phyloP scores from a whole-genome alignment of 768 basidiomycete species.

The Lyophyllum shimeji region DNA sequence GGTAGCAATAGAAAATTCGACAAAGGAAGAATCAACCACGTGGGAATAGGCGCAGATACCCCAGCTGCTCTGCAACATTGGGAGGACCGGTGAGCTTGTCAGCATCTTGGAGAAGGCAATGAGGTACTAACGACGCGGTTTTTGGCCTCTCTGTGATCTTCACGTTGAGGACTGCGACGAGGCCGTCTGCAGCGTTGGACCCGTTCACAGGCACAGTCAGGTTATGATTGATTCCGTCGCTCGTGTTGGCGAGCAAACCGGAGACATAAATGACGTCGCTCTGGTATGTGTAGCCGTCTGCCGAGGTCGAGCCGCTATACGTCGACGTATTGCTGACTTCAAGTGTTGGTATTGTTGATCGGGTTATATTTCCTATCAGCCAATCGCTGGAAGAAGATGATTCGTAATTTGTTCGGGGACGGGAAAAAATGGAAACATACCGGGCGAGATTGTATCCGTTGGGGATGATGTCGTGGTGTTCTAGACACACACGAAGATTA shows the following conservation, averaged over 20 bases:
- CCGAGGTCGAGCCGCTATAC: slow-evolving; percentile 64
- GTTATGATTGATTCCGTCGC: slow-evolving; percentile 69
- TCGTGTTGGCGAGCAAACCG: slow-evolving; percentile 70
- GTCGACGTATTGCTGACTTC: slow-evolving; percentile 58
- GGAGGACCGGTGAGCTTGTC: neutral
- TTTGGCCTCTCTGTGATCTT: slow-evolving; percentile 47
- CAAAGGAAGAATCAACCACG: neutral
- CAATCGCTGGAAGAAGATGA: slow-evolving; percentile 55
- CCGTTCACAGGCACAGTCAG: slow-evolving; percentile 47
- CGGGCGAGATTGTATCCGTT: slow-evolving; percentile 85
- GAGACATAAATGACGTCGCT: slow-evolving; percentile 68
- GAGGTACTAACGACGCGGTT: slow-evolving; percentile 29
- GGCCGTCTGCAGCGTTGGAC: slow-evolving; percentile 75
- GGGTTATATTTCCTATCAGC: slow-evolving; percentile 82
- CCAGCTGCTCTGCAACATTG: neutral
- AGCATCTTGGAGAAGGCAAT: neutral
- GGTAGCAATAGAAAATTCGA: neutral
- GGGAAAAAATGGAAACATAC: slow-evolving; percentile 29
- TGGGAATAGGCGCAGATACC: neutral
- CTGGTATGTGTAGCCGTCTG: slow-evolving; percentile 69
- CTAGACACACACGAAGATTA: slow-evolving; percentile 26
- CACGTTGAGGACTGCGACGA: slow-evolving; percentile 78
- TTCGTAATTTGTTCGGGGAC: neutral
- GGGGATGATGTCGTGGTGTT: slow-evolving; percentile 66
- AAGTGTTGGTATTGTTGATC: slow-evolving; percentile 42